Conservation (phyloP, 2,329 filamentous ascomycete species). For the Aspergillus carbonarius region DNA sequence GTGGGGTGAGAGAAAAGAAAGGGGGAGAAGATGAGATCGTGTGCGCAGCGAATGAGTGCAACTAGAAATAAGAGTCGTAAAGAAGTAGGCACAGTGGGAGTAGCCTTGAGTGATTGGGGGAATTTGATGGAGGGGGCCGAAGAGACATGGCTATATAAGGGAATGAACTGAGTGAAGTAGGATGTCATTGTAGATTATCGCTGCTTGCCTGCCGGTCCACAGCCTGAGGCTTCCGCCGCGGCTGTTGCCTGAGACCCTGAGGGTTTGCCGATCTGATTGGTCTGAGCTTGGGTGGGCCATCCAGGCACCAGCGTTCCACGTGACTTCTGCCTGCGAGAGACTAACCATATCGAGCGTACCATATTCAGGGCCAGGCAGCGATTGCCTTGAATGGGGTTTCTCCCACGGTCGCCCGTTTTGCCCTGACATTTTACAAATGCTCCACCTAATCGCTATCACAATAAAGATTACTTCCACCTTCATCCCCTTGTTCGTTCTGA, state of each 20-base stretch:
- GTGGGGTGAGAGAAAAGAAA: not conserved
- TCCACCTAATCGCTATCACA: too few relatives aligned
- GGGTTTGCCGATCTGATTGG: not conserved
- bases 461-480: too few relatives aligned
- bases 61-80: not conserved
- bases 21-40: not conserved
- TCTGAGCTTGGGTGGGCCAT: not conserved
- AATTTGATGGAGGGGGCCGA: not conserved
- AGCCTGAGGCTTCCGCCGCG: not conserved
- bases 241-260: slow-evolving; percentile 3
- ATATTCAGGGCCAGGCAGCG: too few relatives aligned
- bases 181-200: not conserved
- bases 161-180: not conserved
- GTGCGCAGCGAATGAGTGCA: not conserved
- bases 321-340: slow-evolving; percentile 1
- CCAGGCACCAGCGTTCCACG: not conserved
- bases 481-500: too few relatives aligned
- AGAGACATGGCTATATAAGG: not conserved
- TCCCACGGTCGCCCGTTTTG: too few relatives aligned
- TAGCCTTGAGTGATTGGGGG: not conserved
- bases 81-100: not conserved
- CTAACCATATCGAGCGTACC: too few relatives aligned
- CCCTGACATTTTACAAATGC: too few relatives aligned
- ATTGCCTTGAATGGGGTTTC: too few relatives aligned
- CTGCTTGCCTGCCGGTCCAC: not conserved